Conservation (phyloP, 257 asterid species). For the Ophiorrhiza pumila region DNA sequence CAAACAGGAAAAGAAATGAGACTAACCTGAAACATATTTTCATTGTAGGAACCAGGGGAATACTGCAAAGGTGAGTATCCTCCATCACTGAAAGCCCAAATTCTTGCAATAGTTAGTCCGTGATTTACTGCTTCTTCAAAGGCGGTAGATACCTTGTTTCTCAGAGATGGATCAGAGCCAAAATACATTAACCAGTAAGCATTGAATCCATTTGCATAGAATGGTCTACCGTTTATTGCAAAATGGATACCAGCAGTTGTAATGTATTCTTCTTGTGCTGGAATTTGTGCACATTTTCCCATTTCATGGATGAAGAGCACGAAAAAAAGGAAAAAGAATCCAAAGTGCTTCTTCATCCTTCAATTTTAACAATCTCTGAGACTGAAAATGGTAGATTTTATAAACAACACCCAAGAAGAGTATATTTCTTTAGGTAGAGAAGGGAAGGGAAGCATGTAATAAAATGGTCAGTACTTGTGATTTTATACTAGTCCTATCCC, state of each 20-base stretch:
- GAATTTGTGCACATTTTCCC: conserved; percentile 6
- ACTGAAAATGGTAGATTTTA: background rate
- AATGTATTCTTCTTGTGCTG: conserved; percentile 42
- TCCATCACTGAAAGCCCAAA: conserved; percentile 72
- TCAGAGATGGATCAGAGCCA: background rate
- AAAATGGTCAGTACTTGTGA: too few species aligned
- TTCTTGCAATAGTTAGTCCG: conserved; percentile 25
- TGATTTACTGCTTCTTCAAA: background rate
- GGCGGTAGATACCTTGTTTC: conserved; percentile 1
- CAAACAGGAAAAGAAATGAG: background rate
- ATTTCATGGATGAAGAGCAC: conserved; percentile 24
- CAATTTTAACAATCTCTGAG: background rate
- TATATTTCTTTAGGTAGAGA: background rate
- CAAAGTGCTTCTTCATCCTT: conserved; percentile 26
- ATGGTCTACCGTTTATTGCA: conserved; percentile 36
- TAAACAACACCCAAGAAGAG: background rate
- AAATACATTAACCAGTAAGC: conserved; percentile 8
- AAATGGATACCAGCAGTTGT: conserved; percentile 38
- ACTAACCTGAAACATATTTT: conserved; percentile 53
- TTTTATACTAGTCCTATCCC: too few species aligned
- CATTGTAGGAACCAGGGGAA: conserved; percentile 59
- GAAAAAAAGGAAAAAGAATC: conserved; percentile 13
- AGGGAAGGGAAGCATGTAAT: too few species aligned
- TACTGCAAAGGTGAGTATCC: conserved; percentile 51
- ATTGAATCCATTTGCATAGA: conserved; percentile 33